A percentile compares a stretch with the other conserved stretches of the same genome.
Conservation (phyloP, 768 basidiomycete species). For the Amanita subjunquillea region DNA sequence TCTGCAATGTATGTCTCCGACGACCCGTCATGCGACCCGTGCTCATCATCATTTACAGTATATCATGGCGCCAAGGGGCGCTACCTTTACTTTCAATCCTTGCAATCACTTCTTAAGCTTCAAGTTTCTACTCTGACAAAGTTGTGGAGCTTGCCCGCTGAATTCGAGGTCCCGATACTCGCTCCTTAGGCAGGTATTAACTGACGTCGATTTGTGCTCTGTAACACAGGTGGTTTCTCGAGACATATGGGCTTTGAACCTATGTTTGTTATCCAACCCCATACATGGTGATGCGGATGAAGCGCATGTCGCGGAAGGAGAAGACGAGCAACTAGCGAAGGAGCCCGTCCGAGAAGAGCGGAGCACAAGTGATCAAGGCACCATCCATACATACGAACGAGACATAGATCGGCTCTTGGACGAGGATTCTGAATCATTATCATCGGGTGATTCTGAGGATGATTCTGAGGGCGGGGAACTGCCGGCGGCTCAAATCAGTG, state of each 20-base stretch:
- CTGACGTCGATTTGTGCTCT: not conserved
- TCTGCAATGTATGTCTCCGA: conserved; percentile 35
- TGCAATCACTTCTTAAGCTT: conserved; percentile 72
- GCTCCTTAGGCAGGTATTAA: not conserved
- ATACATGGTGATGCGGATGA: conserved; percentile 50
- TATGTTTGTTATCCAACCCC: conserved; percentile 50
- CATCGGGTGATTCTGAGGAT: conserved; percentile 26
- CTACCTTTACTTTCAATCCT: conserved; percentile 75
- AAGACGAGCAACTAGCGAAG: conserved; percentile 16
- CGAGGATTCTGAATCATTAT: conserved; percentile 31
- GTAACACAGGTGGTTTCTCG: conserved; percentile 51
- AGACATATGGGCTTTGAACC: conserved; percentile 73
- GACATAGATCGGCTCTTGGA: conserved; percentile 29
- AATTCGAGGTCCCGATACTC: conserved; percentile 55
- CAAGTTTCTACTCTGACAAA: conserved; percentile 54
- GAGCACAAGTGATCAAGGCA: not conserved
- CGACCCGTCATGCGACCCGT: not conserved
- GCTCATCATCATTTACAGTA: conserved; percentile 31
- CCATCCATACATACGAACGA: not conserved
- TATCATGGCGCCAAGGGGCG: conserved; percentile 75
- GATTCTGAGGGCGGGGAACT: conserved; percentile 21
- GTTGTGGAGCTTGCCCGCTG: conserved; percentile 64
- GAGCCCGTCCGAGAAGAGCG: conserved; percentile 6
- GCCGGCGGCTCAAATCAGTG: conserved; percentile 6
- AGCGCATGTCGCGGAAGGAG: conserved; percentile 16